Evolutionary conservation across 352 stramenopile genomes (phyloP), one percentile per base, ranked within the genome.

Genomic region (Pythium rishiriense): DNA sequence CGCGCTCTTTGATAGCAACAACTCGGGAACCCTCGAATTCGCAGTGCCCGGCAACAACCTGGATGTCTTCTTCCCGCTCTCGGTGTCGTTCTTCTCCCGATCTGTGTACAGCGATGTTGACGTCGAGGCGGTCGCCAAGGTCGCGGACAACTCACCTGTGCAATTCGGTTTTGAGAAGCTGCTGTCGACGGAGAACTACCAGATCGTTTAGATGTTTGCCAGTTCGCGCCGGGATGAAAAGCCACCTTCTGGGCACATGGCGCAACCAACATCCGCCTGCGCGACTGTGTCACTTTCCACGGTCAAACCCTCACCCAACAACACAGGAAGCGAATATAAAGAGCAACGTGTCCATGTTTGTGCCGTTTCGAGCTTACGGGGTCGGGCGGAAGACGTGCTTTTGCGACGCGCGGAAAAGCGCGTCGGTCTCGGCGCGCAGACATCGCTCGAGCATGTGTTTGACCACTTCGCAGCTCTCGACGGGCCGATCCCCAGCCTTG

Each of bases 1-100:
- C 26, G 47, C 21, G 31, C 26, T 10, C 37, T 33, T 49, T 47
- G 15, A 45, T 53, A 95, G 85, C 57, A 96, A 96, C 74, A 90
- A 84, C 66, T 79, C 81, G 25, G 87, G 87, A 25, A 89, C 80
- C 19, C 64, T 96, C 50, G 87, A 96, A 61, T 96, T 96, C 59
- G 72, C 74, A n/a, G 76, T 96, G 58, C 85, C 83, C 17, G 85
- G 87, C 66, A 79, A 75, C 68, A 84, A 91, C 57, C 64, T 96
- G 47, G 87, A 96, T 65, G 78, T 76, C 31, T 96, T 94, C 74
- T 96, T 96, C 74, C 87, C 87, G 58, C 88, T 96, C 51, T 68
- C 83, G n/a, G 81, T 96, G 25, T 92, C 85, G 62, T 96, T 96
- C 76, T 96, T 93, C 75, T 96, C 87, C 58, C 87, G 87, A 69